These are phyloP conservation scores for Rubia yunnanensis DNA, from an alignment of 257 asterid species.

Conservation along the genomic window DNA sequence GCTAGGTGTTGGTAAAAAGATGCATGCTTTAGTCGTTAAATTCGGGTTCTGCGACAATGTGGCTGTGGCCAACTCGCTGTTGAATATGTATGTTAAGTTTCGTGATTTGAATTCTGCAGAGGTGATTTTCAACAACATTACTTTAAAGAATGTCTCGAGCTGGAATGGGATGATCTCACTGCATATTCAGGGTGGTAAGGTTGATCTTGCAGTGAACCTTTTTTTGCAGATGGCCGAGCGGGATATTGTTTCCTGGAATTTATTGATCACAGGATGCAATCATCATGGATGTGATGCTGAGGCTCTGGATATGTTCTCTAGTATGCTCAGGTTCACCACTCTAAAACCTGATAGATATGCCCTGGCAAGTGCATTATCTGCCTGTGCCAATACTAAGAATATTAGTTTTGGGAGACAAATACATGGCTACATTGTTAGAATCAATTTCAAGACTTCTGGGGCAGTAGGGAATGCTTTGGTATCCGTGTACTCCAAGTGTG, in stretches of 20 bases:
- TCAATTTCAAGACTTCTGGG: conserved; percentile 36
- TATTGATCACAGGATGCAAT: conserved; percentile 70
- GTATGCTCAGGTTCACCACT: conserved; percentile 40
- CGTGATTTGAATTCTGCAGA: conserved; percentile 41
- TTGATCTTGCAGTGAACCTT: conserved; percentile 44
- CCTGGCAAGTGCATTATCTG: conserved; percentile 59
- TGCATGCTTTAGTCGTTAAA: conserved; percentile 64
- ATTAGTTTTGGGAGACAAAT: conserved; percentile 54
- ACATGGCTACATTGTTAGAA: conserved; percentile 54
- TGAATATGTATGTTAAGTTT: conserved; percentile 77
- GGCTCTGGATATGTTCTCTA: conserved; percentile 48
- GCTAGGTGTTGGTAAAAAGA: conserved; percentile 45
- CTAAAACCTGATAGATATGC: conserved; percentile 58
- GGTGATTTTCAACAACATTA: conserved; percentile 43
- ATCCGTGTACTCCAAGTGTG: conserved; percentile 73
- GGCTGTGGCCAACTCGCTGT: conserved; percentile 60
- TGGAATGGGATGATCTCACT: conserved; percentile 55
- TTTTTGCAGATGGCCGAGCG: conserved; percentile 59
- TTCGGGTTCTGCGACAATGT: conserved; percentile 42
- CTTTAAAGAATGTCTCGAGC: conserved; percentile 47
- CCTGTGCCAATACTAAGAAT: conserved; percentile 57
- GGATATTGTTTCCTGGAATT: conserved; percentile 74
- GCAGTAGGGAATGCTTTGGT: conserved; percentile 70
- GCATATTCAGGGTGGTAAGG: conserved; percentile 53
- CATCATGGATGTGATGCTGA: conserved; percentile 50